Evolutionary conservation across 306 rosid genomes (phyloP), one percentile per base, ranked within the genome.

Genomic region (Datisca glomerata): DNA sequence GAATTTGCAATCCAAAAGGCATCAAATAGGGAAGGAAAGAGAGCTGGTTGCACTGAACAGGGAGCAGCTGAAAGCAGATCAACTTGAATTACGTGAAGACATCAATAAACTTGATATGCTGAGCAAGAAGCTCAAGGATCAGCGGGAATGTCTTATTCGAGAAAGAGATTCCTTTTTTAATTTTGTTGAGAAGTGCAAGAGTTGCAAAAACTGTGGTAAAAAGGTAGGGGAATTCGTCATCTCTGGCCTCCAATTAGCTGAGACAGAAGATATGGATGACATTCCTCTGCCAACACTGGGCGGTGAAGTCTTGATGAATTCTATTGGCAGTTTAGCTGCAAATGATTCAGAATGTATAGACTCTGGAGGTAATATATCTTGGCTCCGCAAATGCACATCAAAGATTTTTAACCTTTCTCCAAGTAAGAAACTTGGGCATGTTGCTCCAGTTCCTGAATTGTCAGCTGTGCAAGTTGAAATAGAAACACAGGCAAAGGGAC

Each of bases 111-210:
- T 89, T 49, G 70, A 55, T 56, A 59, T 56, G 41, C 81, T 89
- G 31, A 89, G 89, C 69, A 69, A 46, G 64, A 78, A 78, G 65
- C 72, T 89, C 56, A 89, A 75, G 72, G 44, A 56, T 51, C 95
- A 78, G 59, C 78, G 98, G 19, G 80, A 70, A 60, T 36, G 50
- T 47, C 76, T 89, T 60, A 40, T 80, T 37, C 70, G 64, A 58
- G 86, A 89, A 56, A 75, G 91, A 58, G 48, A 43, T 40, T 49
- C 31, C 45, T 77, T 80, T 55, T 75, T 89, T 45, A 63, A 57
- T 45, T 52, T 78, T 75, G 81, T 77, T 61, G 95, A 89, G 73
- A 80, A 73, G 77, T 52, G 70, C 23, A 80, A 64, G 79, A 64
- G 53, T 55, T 89, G 98, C 63, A 56, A 58, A 53, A 73, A 50